A percentile compares a stretch with the other conserved stretches of the same genome.
phyloP scores from a whole-genome alignment of 2,329 filamentous ascomycete species.

The Colletotrichum horii region DNA sequence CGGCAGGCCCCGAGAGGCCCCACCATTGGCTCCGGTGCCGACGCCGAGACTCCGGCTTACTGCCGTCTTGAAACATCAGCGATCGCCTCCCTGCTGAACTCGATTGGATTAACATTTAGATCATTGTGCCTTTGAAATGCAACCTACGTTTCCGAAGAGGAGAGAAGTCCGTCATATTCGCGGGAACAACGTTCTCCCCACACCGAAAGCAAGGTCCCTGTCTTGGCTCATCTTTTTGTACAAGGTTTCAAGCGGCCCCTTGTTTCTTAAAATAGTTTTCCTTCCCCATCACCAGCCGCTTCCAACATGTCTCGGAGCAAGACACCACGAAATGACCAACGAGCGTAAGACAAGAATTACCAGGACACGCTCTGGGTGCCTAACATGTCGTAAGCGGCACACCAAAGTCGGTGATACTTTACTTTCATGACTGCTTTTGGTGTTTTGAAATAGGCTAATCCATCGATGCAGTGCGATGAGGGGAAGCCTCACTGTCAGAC shows the following conservation, averaged over 20 bases:
- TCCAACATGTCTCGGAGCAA: neutral
- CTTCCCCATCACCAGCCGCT: neutral
- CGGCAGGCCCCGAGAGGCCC: neutral
- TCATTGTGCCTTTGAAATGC: accelerated
- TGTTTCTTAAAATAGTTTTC: neutral
- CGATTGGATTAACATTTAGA: neutral
- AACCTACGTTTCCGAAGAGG: neutral
- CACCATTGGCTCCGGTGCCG: neutral
- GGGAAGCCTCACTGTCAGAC: neutral
- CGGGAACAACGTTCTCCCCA: neutral
- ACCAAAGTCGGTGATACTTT: neutral
- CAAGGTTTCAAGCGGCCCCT: neutral
- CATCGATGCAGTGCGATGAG: neutral
- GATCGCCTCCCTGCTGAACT: accelerated
- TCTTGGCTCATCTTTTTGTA: neutral
- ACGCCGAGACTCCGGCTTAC: neutral
- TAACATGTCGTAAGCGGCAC: neutral
- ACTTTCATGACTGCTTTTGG: neutral
- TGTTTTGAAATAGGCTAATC: neutral
- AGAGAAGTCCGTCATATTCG: neutral
- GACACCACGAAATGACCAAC: neutral
- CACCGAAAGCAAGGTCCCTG: neutral
- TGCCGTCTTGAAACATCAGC: neutral
- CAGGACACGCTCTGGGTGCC: neutral
- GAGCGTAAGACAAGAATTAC: neutral